phyloP scores from a whole-genome alignment of 2,329 filamentous ascomycete species.

The Talaromyces verruculosus region DNA sequence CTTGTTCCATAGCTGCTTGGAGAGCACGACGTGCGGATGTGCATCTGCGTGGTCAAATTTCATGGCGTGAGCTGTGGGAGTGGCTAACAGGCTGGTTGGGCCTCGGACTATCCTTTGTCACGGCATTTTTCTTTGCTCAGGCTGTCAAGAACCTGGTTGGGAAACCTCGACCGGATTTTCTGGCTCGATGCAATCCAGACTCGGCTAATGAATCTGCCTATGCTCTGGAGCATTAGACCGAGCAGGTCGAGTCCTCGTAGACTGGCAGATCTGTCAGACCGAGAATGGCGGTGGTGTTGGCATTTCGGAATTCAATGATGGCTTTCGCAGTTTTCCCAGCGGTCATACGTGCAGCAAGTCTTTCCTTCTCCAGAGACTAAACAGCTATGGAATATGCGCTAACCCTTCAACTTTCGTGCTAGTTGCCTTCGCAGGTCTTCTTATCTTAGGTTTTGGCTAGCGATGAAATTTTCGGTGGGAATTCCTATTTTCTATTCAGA shows the following conservation, averaged over 20 bases:
- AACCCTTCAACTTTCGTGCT: background rate
- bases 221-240: slow-evolving; percentile 57
- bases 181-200: slow-evolving; percentile 76
- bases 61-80: slow-evolving; percentile 86
- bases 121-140: slow-evolving; percentile 74
- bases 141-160: slow-evolving; percentile 76
- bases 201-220: slow-evolving; percentile 60
- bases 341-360: slow-evolving; percentile 67
- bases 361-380: background rate
- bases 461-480: background rate
- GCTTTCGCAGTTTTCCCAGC: slow-evolving; percentile 80
- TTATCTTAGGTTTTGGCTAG: background rate
- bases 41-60: slow-evolving; percentile 61
- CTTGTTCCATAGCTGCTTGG: slow-evolving; percentile 69
- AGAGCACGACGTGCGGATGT: slow-evolving; percentile 64
- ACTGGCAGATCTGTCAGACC: slow-evolving; percentile 71
- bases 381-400: background rate
- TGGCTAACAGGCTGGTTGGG: slow-evolving; percentile 83
- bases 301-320: slow-evolving; percentile 59
- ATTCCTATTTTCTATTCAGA: background rate
- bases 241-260: slow-evolving; percentile 66
- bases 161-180: slow-evolving; percentile 63
- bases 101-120: slow-evolving; percentile 68
- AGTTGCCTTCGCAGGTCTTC: background rate
- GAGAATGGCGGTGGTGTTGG: slow-evolving; percentile 45